phyloP scores from a whole-genome alignment of 129 eudicot genomes.

The Daucus carota region DH1_v3.0 NC_030382.2:43384001-43384500 shows the following conservation, averaged over 20 bases:
- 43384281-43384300: conserved; percentile 7
- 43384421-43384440: conserved; percentile 98
- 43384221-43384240: conserved; percentile 94
- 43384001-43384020: conserved; percentile 94
- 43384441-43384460: conserved; percentile 98
- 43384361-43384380: conserved; percentile 85
- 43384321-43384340: background rate
- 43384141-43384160: background rate
- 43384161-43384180: conserved; percentile 24
- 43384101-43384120: background rate
- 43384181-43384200: conserved; percentile 97
- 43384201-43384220: conserved; percentile 96
- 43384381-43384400: conserved; percentile 90
- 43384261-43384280: conserved; percentile 98
- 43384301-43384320: background rate
- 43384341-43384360: conserved; percentile 22
- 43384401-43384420: conserved; percentile 75
- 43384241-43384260: conserved; percentile 92
- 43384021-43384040: conserved; percentile 98
- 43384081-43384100: conserved; percentile 3
- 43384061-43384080: conserved; percentile 91
- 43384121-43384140: background rate
- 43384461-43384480: conserved; percentile 88
- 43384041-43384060: conserved; percentile 95
- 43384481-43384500: conserved; percentile 88